Conservation (phyloP, 345 rosid species). For the Camelina laxa region DNA sequence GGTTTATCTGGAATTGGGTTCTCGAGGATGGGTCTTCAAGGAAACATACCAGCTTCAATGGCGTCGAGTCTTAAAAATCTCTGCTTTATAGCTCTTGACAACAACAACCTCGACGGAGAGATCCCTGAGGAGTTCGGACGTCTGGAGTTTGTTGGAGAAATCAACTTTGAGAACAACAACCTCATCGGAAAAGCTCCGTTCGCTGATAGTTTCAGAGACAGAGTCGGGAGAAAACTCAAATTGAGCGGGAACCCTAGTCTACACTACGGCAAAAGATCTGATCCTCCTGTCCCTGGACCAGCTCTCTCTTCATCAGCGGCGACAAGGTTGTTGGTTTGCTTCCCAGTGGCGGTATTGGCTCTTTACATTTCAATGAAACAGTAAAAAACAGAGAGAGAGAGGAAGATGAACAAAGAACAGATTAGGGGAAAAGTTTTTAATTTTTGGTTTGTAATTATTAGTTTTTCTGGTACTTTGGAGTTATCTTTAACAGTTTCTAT, state of each 20-base stretch:
- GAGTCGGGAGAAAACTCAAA: slow-evolving; percentile 55
- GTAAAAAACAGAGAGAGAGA: background rate
- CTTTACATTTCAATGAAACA: slow-evolving; percentile 23
- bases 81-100: slow-evolving; percentile 58
- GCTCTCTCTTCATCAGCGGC: slow-evolving; percentile 27
- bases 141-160: slow-evolving; percentile 50
- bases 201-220: slow-evolving; percentile 49
- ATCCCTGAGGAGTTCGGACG: slow-evolving; percentile 59
- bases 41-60: slow-evolving; percentile 62
- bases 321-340: background rate
- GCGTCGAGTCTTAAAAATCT: slow-evolving; percentile 51
- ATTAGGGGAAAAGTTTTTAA: background rate
- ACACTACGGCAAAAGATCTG: background rate
- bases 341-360: slow-evolving; percentile 9
- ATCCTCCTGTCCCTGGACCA: slow-evolving; percentile 31
- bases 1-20: slow-evolving; percentile 60
- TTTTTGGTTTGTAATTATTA: slow-evolving; percentile 36
- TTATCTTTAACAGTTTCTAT: slow-evolving; percentile 1
- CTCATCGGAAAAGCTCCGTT: slow-evolving; percentile 61
- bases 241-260: slow-evolving; percentile 54
- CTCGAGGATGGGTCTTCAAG: slow-evolving; percentile 57
- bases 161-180: slow-evolving; percentile 72
- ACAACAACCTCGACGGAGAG: slow-evolving; percentile 60
- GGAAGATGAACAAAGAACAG: slow-evolving; percentile 11
- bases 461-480: slow-evolving; percentile 6